Base-by-base conservation (phyloP, 306 rosid species). In the Cucurbita argyrosperma region DNA sequence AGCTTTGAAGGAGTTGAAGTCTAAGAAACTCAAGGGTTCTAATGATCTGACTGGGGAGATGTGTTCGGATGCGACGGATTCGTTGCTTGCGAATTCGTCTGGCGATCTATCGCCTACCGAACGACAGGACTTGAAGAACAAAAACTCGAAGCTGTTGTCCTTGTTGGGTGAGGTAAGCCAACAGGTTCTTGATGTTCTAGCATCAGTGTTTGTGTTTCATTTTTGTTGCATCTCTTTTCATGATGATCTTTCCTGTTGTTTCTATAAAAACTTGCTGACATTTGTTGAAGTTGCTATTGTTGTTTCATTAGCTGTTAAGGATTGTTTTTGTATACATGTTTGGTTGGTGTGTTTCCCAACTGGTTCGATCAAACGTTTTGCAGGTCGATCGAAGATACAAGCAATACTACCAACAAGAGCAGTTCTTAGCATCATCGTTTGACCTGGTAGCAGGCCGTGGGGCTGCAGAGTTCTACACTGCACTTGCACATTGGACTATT, bases 331-430 rank as follows among this genome's bases (percentile, higher is more conserved):
- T 51, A 9, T 4, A 5, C 46, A 26, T 7, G 13, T 26, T 49
- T 30, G 35, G 7, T 30, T 70, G 9, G 59, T 51, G 7, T 45
- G 62, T 26, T 71, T 35, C 63, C 45, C 5, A 10, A 2, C 26
- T 3, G 39, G 35, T 19, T 59, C 18, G 12, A 46, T 30, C 54
- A 3, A n/a, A 52, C 4, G 64, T 68, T 49, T 40, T 82, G 78
- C 76, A 94, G 99, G 93, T 94, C 15, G 99, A 89, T 84, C 81
- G 82, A 84, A 88, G 88, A 74, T 90, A 91, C 87, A 77, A 84
- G 75, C 95, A 86, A 51, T 89, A 94, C 65, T 89, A 87, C 80
- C 90, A 89, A 46, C 96, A 91, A 74, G 83, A 89, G 91, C 96
- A 94, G 76, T 81, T 72, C 1, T 83, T 94, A 79, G 88, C 86